Evolutionary conservation across 78 protist genomes (phyloP), one percentile per base, ranked within the genome.

Genomic region (Guillardia theta): DNA sequence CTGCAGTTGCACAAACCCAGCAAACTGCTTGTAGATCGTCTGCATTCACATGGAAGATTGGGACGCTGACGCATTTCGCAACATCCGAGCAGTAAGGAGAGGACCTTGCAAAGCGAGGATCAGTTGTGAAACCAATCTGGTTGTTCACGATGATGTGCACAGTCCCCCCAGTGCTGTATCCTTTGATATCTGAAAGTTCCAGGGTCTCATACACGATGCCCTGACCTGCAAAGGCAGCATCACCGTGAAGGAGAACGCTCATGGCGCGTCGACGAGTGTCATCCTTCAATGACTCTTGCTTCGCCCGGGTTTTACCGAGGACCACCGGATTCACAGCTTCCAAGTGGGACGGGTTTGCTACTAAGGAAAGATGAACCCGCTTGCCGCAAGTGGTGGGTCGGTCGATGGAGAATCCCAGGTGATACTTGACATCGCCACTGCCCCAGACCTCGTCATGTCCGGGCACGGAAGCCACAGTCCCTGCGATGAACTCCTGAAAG

Each of bases 1-100:
- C 90, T 8, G 90, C 90, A 3, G 90, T 78, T 1, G 45, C 33
- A 19, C 90, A 78, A 30, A 96, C 96, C 33, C 90, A 95, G 58
- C 90, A 78, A 36, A 78, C 98, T 3, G 97, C 98, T 92, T 98
- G 99, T 0, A 95, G 96, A 94, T 97, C 97, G 77, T 99, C 99
- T 30, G 97, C 99, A 96, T 99, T 99, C 94, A 98, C 99, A 92
- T 99, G 99, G 98, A 99, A 97, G 70, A 99, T 94, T 70, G 99
- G 99, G 24, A 96, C 96, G 27, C 88, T 95, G 47, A 87, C 46
- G 10, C 48, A 5, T 47, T 97, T 97, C 58, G 97, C 99, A 19
- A 98, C 95, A 93, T 98, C 99, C 0, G 99, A 95, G 94, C 98
- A 96, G 97, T 98, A 98, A 1, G 97, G 95, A 12, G 98, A 95